A percentile compares a stretch with the other conserved stretches of the same genome.
These are phyloP conservation scores for Triangularia verruculosa DNA, from an alignment of 2,329 filamentous ascomycete species.

Conservation along the genomic window DNA sequence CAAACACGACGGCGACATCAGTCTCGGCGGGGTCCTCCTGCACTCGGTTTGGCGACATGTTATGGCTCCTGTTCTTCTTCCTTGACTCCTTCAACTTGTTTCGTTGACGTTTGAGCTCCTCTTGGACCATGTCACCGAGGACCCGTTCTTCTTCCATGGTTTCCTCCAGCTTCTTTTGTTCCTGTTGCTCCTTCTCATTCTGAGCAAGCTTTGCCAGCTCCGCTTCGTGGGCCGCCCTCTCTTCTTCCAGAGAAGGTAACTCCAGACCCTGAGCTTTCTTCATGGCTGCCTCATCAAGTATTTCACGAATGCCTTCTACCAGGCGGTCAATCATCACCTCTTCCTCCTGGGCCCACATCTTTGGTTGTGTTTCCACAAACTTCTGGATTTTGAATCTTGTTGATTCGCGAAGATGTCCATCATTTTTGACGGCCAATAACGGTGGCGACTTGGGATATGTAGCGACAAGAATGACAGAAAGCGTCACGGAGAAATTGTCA, in stretches of 20 bases:
- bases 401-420: constrained; percentile 63
- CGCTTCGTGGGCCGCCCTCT: constrained; percentile 79
- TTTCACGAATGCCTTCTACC: constrained; percentile 66
- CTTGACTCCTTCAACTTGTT: constrained; percentile 63
- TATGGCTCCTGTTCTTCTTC: constrained; percentile 53
- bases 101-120: constrained; percentile 67
- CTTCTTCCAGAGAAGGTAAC: constrained; percentile 83
- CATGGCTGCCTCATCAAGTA: constrained; percentile 82
- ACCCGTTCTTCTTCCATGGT: constrained; percentile 66
- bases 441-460: constrained; percentile 88
- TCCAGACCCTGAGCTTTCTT: constrained; percentile 71
- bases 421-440: constrained; percentile 64
- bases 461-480: constrained; percentile 80
- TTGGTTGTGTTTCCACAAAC: constrained; percentile 58
- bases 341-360: constrained; percentile 49
- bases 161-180: constrained; percentile 53
- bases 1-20: constrained; percentile 55
- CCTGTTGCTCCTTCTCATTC: constrained; percentile 53
- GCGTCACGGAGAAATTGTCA: constrained; percentile 64
- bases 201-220: constrained; percentile 60
- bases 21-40: constrained; percentile 33
- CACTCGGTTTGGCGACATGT: constrained; percentile 37
- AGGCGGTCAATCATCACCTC: constrained; percentile 64
- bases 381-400: constrained; percentile 69
- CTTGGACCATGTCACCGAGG: constrained; percentile 67